Percentiles rank a stretch among this genome's conserved stretches.
Evolutionary conservation across 257 asterid species (phyloP).

Genomic region (Avicennia marina): DNA sequence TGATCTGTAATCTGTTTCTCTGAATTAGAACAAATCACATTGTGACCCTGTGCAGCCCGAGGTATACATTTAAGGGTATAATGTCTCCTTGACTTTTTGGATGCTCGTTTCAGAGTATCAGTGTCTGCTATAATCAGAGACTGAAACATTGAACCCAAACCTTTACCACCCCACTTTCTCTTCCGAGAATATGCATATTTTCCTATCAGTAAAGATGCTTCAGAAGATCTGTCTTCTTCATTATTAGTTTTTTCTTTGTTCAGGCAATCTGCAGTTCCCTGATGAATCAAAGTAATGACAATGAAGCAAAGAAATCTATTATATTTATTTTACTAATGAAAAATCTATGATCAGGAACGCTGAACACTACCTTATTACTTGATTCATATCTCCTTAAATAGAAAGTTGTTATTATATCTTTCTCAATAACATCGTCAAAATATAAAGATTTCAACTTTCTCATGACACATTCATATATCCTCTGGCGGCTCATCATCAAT

Average conservation of each 20-base stretch:
- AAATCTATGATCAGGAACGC: constrained; percentile 14
- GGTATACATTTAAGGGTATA: constrained; percentile 23
- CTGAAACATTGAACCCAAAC: constrained; percentile 34
- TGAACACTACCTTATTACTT: constrained; percentile 39
- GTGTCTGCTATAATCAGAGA: constrained; percentile 29
- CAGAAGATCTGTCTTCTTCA: constrained; percentile 33
- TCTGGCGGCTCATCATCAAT: constrained; percentile 57
- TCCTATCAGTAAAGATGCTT: constrained; percentile 37
- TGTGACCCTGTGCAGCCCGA: constrained; percentile 24
- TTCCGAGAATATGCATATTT: constrained; percentile 55
- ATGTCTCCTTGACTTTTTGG: constrained; percentile 46
- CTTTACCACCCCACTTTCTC: constrained; percentile 42
- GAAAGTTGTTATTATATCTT: constrained; percentile 24
- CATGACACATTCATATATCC: constrained; percentile 57
- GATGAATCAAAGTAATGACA: constrained; percentile 21
- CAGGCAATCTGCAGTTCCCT: constrained; percentile 29
- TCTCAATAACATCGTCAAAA: constrained; percentile 42
- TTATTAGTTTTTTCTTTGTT: constrained; percentile 30
- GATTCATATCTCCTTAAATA: constrained; percentile 31
- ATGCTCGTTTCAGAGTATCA: constrained; percentile 30
- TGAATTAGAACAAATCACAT: constrained; percentile 6
- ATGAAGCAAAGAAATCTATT: background rate
- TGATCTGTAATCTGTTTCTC: constrained; percentile 26
- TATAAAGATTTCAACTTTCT: constrained; percentile 39
- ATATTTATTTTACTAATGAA: constrained; percentile 12